A percentile compares a stretch with the other conserved stretches of the same genome.
Evolutionary conservation across 768 basidiomycete genomes (phyloP).

Genomic region (Basidioascus undulatus): DNA sequence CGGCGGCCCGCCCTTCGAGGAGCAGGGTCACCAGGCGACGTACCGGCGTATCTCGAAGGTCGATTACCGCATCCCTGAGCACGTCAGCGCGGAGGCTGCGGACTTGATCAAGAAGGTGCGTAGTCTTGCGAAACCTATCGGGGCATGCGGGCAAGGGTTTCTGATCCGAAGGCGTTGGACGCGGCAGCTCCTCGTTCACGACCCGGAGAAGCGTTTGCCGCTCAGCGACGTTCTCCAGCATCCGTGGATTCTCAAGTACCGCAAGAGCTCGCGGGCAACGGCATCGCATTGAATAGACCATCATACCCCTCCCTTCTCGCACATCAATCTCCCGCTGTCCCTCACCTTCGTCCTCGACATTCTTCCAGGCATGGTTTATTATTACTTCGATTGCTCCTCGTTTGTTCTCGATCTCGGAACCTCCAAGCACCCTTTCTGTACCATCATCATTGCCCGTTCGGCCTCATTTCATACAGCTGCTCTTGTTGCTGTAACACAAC

Average conservation of each 20-base stretch:
- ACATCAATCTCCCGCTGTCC: no score
- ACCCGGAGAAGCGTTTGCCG: conserved; percentile 50
- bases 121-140: conserved; percentile 1
- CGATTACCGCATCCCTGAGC: conserved; percentile 42
- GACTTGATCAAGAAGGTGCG: conserved; percentile 39
- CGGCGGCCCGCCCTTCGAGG: conserved; percentile 70
- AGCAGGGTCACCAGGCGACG: conserved; percentile 43
- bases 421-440: no score
- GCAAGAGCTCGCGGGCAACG: conserved; percentile 2
- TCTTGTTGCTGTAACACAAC: no score
- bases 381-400: no score
- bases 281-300: no score
- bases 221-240: conserved; percentile 50
- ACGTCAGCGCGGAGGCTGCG: conserved; percentile 36
- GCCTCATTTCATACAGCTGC: no score
- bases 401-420: no score
- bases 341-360: no score
- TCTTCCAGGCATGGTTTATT: no score
- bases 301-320: no score
- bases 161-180: background rate
- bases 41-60: conserved; percentile 71
- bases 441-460: no score
- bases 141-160: no score
- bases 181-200: conserved; percentile 59
- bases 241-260: conserved; percentile 46